Evolutionary conservation across 1,284 basidiomycete genomes (phyloP), one percentile per base, ranked within the genome.

Genomic region (Ganoderma multipileum): DNA sequence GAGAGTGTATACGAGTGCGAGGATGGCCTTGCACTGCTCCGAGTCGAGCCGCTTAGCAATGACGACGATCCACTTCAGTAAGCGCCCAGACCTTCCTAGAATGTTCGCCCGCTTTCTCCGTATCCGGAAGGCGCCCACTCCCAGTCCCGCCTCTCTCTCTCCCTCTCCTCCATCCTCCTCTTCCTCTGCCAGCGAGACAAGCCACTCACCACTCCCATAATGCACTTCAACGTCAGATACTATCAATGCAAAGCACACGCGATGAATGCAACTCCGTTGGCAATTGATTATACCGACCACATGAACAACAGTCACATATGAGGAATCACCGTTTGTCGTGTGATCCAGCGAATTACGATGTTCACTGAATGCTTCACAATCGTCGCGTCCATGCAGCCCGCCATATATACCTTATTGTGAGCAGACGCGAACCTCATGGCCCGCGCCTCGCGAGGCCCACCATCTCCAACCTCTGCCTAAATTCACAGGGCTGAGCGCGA

Each of bases 41-140:
- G 3, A 12, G 38, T 12, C 8, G 41, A 41, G 11, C 14, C 28
- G 44, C 52, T 44, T 41, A 39, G 68, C 42, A 62, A 23, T 41
- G 68, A 61, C 58, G 68, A 63, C 62, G 65, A 52, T 62, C 55
- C 33, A 28, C 38, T 28, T 5, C 23, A 6, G 23, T 42, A 68
- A 54, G 61, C 70, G 70, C 71, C 44, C 63, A 33, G 65, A 28
- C 65, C 7, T 44, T 30, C 30, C 71, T 64, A 62, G 71, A 72
- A 72, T 36, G 57, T 72, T 72, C 71, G 54, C 62, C 64, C 60
- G 38, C 50, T 28, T 39, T 67, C 30, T 28, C 71, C 66, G 7
- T 12, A 62, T 64, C 41, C 54, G 60, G 71, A 39, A 67, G 42
- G 16, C 54, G 28, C 26, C 38, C 42, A 54, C 58, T 18, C 30